These are phyloP conservation scores for Neonectria hederae DNA, from an alignment of 2,329 filamentous ascomycete species.

Conservation along the genomic window DNA sequence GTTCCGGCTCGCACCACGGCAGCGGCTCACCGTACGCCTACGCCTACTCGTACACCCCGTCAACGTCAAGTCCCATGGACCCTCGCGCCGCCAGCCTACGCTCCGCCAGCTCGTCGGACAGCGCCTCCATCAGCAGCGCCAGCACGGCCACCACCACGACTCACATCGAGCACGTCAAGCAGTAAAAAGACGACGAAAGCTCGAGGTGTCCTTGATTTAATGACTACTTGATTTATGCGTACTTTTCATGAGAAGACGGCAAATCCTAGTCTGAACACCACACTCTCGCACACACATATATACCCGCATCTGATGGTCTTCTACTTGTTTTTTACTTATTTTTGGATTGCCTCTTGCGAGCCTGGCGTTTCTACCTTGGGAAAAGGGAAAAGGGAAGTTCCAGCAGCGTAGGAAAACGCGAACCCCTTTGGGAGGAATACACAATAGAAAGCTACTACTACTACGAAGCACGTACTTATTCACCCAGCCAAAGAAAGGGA, in stretches of 20 bases:
- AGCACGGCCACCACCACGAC: constrained; percentile 34
- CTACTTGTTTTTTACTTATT: neutral
- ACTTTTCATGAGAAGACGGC: constrained; percentile 7
- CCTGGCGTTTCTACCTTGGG: constrained; percentile 29
- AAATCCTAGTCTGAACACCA: constrained; percentile 11
- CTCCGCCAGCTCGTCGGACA: constrained; percentile 32
- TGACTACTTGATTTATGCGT: constrained; percentile 14
- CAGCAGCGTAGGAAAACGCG: neutral
- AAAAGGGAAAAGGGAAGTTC: neutral
- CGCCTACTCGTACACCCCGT: constrained; percentile 7
- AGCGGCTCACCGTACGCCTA: constrained; percentile 2
- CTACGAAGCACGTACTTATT: neutral
- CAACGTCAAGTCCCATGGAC: constrained; percentile 17
- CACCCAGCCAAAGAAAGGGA: neutral
- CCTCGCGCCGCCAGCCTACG: constrained; percentile 10
- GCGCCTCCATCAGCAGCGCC: constrained; percentile 37
- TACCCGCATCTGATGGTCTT: constrained; percentile 31
- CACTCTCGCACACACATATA: constrained; percentile 16
- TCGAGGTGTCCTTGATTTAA: neutral
- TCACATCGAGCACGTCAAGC: constrained; percentile 37
- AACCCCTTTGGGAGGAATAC: neutral
- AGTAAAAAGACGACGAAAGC: constrained; percentile 19
- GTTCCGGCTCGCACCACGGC: constrained; percentile 25
- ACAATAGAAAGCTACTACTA: neutral
- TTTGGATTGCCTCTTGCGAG: constrained; percentile 13